A percentile compares a stretch with the other conserved stretches of the same genome.
These are phyloP conservation scores for Scleroderma bovista DNA, from an alignment of 768 basidiomycete genomes.

Conservation along the genomic window DNA sequence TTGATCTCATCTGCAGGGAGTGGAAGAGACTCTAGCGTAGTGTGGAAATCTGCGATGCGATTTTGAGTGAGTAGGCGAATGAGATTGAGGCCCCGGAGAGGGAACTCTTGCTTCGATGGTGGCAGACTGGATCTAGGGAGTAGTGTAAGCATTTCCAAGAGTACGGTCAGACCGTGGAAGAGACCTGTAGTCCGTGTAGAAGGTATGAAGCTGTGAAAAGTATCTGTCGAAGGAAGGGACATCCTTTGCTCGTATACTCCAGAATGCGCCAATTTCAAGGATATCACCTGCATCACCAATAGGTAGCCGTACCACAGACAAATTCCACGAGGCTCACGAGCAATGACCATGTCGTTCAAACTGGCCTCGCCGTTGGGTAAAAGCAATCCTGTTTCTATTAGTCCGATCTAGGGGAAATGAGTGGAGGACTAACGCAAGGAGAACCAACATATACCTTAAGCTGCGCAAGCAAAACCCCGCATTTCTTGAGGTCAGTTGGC, in stretches of 20 bases:
- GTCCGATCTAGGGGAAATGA: slow-evolving; percentile 48
- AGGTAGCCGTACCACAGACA: not conserved
- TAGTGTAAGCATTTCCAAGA: slow-evolving; percentile 1
- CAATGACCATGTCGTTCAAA: slow-evolving; percentile 61
- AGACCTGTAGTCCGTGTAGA: slow-evolving; percentile 82
- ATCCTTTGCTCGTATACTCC: slow-evolving; percentile 84
- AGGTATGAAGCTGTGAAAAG: slow-evolving; percentile 84
- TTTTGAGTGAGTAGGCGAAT: slow-evolving; percentile 93
- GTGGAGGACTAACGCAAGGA: not conserved
- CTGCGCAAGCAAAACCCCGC: slow-evolving; percentile 55
- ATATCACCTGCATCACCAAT: slow-evolving; percentile 65
- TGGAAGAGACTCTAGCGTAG: slow-evolving; percentile 86
- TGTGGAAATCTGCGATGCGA: slow-evolving; percentile 97
- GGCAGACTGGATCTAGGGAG: slow-evolving; percentile 61
- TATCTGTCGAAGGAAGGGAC: slow-evolving; percentile 94
- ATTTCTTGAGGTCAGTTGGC: slow-evolving; percentile 64
- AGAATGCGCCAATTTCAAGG: slow-evolving; percentile 92
- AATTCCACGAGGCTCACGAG: slow-evolving; percentile 49
- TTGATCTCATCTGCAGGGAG: slow-evolving; percentile 60
- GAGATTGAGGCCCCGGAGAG: slow-evolving; percentile 89
- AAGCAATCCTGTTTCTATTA: slow-evolving; percentile 73
- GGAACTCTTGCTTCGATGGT: slow-evolving; percentile 79
- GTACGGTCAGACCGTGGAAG: slow-evolving; percentile 2
- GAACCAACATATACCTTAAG: slow-evolving; percentile 50
- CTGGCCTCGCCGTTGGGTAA: slow-evolving; percentile 64